Percentiles rank a stretch among this genome's conserved stretches.
These are phyloP conservation scores for Ormosia semicastrata DNA, from an alignment of 306 rosid species.

Conservation along the genomic window DNA sequence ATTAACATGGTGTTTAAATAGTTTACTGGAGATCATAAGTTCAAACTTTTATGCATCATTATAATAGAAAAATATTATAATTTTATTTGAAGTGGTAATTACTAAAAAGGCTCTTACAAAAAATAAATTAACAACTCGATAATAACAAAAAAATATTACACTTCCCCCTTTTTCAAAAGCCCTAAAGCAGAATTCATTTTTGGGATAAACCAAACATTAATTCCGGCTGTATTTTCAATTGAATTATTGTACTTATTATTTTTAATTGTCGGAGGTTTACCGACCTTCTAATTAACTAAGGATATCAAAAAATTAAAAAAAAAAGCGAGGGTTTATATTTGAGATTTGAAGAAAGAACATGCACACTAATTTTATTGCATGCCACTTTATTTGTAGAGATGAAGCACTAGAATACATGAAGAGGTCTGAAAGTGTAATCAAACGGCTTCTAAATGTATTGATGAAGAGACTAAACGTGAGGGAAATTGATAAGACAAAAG, in stretches of 20 bases:
- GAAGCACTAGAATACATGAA: constrained; percentile 56
- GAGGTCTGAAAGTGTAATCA: constrained; percentile 35
- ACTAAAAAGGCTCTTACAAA: neutral
- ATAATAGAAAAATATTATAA: neutral
- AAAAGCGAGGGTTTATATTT: too few relatives aligned
- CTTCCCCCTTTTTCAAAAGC: neutral
- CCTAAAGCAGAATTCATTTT: too few relatives aligned
- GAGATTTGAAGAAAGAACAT: too few relatives aligned
- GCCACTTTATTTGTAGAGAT: constrained; percentile 23
- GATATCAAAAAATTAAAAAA: neutral
- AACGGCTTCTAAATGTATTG: constrained; percentile 32
- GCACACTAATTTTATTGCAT: too few relatives aligned
- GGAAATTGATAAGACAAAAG: constrained; percentile 34
- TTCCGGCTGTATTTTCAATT: neutral
- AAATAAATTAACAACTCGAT: neutral
- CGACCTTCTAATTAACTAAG: neutral
- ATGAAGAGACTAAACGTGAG: constrained; percentile 46
- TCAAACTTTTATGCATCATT: neutral
- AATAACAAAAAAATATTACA: too few relatives aligned
- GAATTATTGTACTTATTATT: too few relatives aligned
- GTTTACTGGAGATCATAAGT: neutral
- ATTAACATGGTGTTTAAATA: too few relatives aligned
- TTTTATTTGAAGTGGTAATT: neutral
- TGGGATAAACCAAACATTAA: neutral
- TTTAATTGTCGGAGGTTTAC: too few relatives aligned